Evolutionary conservation across 768 basidiomycete species (phyloP), one percentile per base, ranked within the genome.

Genomic region (Hypholoma sublateritium): DNA sequence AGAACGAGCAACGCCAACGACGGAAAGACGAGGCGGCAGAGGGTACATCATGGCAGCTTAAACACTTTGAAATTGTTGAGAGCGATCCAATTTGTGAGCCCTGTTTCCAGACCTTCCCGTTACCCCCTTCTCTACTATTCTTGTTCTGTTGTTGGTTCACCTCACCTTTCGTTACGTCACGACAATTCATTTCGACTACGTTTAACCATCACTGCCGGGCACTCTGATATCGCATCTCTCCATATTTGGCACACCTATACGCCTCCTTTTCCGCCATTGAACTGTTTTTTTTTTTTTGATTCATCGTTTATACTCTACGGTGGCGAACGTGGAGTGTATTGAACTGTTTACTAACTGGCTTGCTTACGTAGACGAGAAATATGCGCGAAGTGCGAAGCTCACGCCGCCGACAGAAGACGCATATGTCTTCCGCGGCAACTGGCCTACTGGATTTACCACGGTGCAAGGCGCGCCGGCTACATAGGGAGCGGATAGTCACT

Each of bases 1-100:
- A 96, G 94, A 97, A 96, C 62, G 91, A 95, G 34, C 94, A 97
- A 74, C 81, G 96, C 55, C 93, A 96, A 73, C 80, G 83, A 71
- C 79, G 96, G 59, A 88, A 85, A 65, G 91, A 95, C 59, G 96
- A 98, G 70, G 63, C 66, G 7, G 85, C 88, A 0, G 85, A 80
- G n/a, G 87, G 84, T 1, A 84, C 79, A 9, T 75, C 79, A 0
- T 96, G 94, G 93, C 66, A 79, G 56, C 70, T 92, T 59, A 88
- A 85, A 70, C 89, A 94, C 65, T 98, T 98, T 66, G 73, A 72
- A 34, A 81, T 84, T 62, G 73, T 88, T 25, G 86, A 85, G 9
- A 79, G 74, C 39, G 93, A 97, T 67, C 80, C 87, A 13, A 74
- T 82, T 22, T 97, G 91, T 89, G 65, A 67, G 87, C 79, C 47